Conservation (phyloP, 495 filamentous ascomycete genomes). For the Tuber umbilicatum region DNA sequence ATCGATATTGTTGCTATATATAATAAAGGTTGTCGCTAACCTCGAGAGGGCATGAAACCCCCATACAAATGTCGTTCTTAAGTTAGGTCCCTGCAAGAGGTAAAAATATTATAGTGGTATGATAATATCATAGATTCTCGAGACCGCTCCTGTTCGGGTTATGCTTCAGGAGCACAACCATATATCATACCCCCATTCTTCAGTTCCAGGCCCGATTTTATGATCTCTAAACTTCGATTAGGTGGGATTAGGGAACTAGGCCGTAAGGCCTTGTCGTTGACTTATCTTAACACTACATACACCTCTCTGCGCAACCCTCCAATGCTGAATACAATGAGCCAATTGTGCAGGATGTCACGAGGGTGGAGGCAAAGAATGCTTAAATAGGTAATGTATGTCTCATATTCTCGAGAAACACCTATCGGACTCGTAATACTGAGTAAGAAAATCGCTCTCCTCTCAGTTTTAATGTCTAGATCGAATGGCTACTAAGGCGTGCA, state of each 20-base stretch:
- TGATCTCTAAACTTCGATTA: neutral
- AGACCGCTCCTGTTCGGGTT: neutral
- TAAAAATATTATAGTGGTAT: neutral
- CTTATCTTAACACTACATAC: neutral
- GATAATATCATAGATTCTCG: no score
- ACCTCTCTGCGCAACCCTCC: neutral
- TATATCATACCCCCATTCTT: neutral
- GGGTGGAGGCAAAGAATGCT: slow-evolving; percentile 28
- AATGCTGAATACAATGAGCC: slow-evolving; percentile 25
- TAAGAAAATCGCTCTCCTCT: neutral
- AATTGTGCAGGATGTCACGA: slow-evolving; percentile 18
- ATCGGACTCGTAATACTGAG: neutral
- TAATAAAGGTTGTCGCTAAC: neutral
- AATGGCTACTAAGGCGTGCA: neutral
- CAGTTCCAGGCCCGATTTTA: neutral
- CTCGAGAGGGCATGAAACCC: neutral
- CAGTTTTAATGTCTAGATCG: neutral
- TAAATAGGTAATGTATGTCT: neutral
- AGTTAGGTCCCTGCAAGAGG: neutral
- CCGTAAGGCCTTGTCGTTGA: neutral
- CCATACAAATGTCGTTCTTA: neutral
- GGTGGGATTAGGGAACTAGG: neutral
- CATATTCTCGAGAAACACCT: neutral
- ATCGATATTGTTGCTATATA: neutral
- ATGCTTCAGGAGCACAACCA: neutral